Conservation (phyloP, 2,329 filamentous ascomycete species). For the Neofusicoccum kwambonambiense region DNA sequence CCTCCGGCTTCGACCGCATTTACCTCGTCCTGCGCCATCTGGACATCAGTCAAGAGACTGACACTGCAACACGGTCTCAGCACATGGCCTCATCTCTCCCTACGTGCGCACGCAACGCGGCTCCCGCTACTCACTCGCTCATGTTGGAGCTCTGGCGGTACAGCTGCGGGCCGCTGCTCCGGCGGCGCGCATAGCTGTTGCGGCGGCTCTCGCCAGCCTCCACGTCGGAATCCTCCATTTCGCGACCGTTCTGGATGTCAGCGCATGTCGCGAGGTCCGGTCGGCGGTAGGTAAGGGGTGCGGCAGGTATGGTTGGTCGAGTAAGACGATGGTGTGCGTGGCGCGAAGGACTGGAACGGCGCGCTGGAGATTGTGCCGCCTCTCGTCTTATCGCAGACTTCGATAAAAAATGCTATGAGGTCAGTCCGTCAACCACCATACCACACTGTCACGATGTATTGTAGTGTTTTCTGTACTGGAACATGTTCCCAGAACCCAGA, state of each 20-base stretch:
- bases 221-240: slow-evolving; percentile 19
- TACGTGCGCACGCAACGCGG: background rate
- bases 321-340: background rate
- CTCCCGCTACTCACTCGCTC: slow-evolving; percentile 54
- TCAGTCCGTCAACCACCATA: background rate
- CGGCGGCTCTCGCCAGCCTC: slow-evolving; percentile 26
- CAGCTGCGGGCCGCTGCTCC: slow-evolving; percentile 40
- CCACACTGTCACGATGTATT: background rate
- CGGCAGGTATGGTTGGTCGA: background rate
- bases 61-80: slow-evolving; percentile 39
- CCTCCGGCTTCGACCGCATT: background rate
- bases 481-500: too few relatives aligned
- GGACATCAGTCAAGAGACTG: slow-evolving; percentile 91
- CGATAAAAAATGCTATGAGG: slow-evolving; percentile 10
- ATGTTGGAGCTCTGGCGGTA: slow-evolving; percentile 69
- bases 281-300: background rate
- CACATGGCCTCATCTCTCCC: background rate
- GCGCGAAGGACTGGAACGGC: background rate
- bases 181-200: slow-evolving; percentile 26
- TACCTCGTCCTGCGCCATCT: slow-evolving; percentile 97
- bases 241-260: background rate
- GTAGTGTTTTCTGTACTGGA: too few relatives aligned
- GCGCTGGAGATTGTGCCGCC: background rate
- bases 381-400: slow-evolving; percentile 1
- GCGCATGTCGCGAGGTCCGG: slow-evolving; percentile 10